Percentiles rank a stretch among this genome's conserved stretches.
These are phyloP conservation scores for Scheffersomyces stambukii DNA, from an alignment of 1,139 yeast species.

Conservation along the genomic window DNA sequence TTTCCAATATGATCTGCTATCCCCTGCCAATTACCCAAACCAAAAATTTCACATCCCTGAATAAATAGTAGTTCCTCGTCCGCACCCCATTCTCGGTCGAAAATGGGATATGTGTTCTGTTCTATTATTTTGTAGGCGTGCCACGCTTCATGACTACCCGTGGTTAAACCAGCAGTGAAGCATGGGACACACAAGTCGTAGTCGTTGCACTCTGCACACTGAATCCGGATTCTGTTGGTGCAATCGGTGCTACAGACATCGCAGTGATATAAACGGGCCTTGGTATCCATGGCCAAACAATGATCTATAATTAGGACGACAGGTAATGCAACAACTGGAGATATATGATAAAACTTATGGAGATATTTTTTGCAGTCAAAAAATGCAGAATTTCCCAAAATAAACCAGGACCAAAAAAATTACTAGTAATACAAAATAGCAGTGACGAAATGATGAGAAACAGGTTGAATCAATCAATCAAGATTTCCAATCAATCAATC, in stretches of 20 bases:
- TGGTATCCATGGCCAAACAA: conserved; percentile 30
- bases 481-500: conserved; percentile 12
- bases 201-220: conserved; percentile 90
- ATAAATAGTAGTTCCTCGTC: conserved; percentile 87
- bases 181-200: conserved; percentile 97
- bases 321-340: no score
- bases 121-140: conserved; percentile 91
- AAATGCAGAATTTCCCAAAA: no score
- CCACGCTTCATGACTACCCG: conserved; percentile 89
- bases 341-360: not conserved
- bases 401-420: conserved; percentile 1
- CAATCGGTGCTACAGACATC: conserved; percentile 95
- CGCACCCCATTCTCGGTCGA: conserved; percentile 94
- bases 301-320: no score
- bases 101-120: conserved; percentile 91
- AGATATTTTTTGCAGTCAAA: not conserved
- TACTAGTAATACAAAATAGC: conserved; percentile 1
- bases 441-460: not conserved
- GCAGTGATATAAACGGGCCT: conserved; percentile 69
- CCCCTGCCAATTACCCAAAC: conserved; percentile 97
- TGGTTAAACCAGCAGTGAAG: conserved; percentile 75
- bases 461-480: conserved; percentile 8
- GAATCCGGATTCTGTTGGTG: conserved; percentile 82
- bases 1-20: conserved; percentile 94
- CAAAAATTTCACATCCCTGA: conserved; percentile 88